A percentile compares a stretch with the other conserved stretches of the same genome.
Evolutionary conservation across 148 eudicot genomes (phyloP).

Genomic region (Persicaria maculosa): DNA sequence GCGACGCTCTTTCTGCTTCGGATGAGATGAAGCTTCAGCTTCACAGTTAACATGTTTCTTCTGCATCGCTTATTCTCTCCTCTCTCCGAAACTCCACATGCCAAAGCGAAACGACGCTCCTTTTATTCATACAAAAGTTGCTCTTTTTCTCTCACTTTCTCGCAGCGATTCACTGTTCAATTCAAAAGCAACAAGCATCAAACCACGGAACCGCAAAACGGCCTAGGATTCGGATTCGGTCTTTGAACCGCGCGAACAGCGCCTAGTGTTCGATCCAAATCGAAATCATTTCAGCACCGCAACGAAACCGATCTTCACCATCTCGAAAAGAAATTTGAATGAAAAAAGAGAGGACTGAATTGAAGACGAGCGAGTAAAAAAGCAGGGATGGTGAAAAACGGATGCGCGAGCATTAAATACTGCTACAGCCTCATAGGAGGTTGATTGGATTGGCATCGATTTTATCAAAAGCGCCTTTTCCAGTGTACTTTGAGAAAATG

Average conservation of each 20-base stretch:
- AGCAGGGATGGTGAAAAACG: neutral
- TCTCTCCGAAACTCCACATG: constrained; percentile 4
- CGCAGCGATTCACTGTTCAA: constrained; percentile 4
- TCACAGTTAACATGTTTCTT: constrained; percentile 30
- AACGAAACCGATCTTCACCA: neutral
- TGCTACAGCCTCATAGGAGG: neutral
- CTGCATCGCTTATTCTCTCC: constrained; percentile 19
- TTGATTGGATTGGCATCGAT: constrained; percentile 6
- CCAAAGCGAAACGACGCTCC: constrained; percentile 5
- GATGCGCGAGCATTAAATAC: constrained; percentile 4
- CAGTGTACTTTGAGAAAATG: constrained; percentile 2
- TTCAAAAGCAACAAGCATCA: constrained; percentile 9
- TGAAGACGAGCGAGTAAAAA: neutral
- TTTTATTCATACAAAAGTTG: constrained; percentile 12
- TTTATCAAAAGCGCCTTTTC: constrained; percentile 7
- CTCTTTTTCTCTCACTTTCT: constrained; percentile 12
- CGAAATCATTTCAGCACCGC: neutral
- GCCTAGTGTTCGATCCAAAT: constrained; percentile 11
- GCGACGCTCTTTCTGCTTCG: constrained; percentile 64
- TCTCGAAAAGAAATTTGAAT: neutral
- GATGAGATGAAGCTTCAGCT: constrained; percentile 26
- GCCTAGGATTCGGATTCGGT: neutral
- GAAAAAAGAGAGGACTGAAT: neutral
- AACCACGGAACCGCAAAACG: neutral
- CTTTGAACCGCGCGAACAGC: constrained; percentile 1